Percentiles rank a stretch among this genome's conserved stretches.
These are phyloP conservation scores for Yamagishiella unicocca DNA, from an alignment of 139 green algal genomes.

Conservation along the genomic window DNA sequence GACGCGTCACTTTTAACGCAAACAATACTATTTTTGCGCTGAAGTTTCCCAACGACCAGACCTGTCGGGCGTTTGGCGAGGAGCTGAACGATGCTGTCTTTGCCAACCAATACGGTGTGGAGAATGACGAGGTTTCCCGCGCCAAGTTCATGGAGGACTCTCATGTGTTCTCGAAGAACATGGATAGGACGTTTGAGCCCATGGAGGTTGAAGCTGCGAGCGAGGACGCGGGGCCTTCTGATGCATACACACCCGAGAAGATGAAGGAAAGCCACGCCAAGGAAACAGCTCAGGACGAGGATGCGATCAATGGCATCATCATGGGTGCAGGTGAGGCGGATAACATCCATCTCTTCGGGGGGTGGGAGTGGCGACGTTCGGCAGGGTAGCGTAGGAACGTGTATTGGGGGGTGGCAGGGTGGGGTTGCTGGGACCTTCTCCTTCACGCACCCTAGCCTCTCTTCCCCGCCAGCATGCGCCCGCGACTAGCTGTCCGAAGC, in stretches of 20 bases:
- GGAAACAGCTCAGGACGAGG: constrained; percentile 7
- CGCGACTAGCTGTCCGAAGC: too few relatives aligned
- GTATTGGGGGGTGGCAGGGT: too few relatives aligned
- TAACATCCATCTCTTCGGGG: too few relatives aligned
- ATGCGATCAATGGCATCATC: constrained; percentile 60
- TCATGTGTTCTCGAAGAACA: constrained; percentile 63
- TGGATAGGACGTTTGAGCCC: constrained; percentile 42
- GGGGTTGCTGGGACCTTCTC: too few relatives aligned
- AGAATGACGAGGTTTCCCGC: constrained; percentile 68
- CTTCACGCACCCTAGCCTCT: too few relatives aligned
- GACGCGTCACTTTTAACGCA: constrained; percentile 73
- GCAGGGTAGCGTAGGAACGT: too few relatives aligned
- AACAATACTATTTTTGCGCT: constrained; percentile 74
- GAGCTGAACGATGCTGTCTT: constrained; percentile 80
- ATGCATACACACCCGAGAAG: constrained; percentile 33
- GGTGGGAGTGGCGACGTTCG: too few relatives aligned
- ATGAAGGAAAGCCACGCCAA: constrained; percentile 2
- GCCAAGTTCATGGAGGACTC: constrained; percentile 73
- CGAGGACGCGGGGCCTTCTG: neutral
- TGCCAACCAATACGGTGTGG: constrained; percentile 85
- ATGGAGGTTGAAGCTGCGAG: constrained; percentile 61
- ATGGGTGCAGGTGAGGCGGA: constrained; percentile 60
- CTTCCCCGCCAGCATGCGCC: too few relatives aligned
- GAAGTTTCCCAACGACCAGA: constrained; percentile 57
- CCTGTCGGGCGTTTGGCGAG: constrained; percentile 50